Base-by-base conservation (phyloP, 129 eudicot species). In the Chrysanthemum lavandulifolium region DNA sequence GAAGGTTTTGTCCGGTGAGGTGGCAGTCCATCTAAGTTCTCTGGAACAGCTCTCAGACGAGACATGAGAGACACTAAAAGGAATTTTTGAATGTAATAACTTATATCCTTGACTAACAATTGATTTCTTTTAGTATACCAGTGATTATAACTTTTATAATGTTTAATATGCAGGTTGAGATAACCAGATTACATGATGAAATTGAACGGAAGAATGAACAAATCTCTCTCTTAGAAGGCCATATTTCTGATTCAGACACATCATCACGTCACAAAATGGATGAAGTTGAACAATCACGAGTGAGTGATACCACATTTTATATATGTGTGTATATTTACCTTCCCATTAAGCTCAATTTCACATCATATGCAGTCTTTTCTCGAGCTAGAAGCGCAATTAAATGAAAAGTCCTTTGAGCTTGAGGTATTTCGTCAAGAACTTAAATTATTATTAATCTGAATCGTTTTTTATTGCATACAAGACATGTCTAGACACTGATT, bases 361-460 rank as follows among this genome's bases (percentile, higher is more conserved):
- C 64, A 65, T 25, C 47, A 52, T 36, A 48, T 80, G 84, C 95
- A 93, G 96, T 67, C 87, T 56, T 61, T 84, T 59, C 76, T 79
- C 60, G 90, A 93, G 68, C 84, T 93, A 9, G 77, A 82, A 82
- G 85, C 81, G 19, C 96, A 81, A 59, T 67, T 93, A 73, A 89
- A 89, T 64, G 95, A 87, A 88, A 89, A 93, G 77, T 84, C 95
- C 25, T 87, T 85, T 74, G 96, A 93, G 73, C 95, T 93, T 79
- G 96, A 93, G 98, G 98, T 93, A 78, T 69, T 50, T 67, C 63
- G 52, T 61, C 69, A 69, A 61, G 15, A 49, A 9, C 0, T 11
- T 64, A 9, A 29, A 7, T 43, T 45, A 6, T n/a, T 65, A 64
- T 74, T 29, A 23, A 14, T 48, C 64, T 10, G 14, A 7, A 7